These are phyloP conservation scores for Phoenix roebelenii DNA, from an alignment of 176 grass and related monocot species.

Conservation along the genomic window DNA sequence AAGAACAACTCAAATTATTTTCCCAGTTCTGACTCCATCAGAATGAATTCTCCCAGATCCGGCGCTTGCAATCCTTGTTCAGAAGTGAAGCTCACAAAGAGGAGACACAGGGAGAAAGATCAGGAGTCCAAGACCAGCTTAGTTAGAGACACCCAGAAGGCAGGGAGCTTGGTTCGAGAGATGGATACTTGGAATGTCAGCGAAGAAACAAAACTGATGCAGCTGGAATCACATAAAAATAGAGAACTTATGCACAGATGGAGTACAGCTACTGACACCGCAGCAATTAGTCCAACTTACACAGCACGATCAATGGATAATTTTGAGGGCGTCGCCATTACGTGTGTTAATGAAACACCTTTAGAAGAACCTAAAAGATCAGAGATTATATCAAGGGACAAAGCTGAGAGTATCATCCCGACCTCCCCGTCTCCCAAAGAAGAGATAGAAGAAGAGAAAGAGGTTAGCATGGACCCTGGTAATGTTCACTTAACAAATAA, in stretches of 20 bases:
- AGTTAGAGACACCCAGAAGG: neutral
- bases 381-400: neutral
- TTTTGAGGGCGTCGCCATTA: neutral
- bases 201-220: constrained; percentile 18
- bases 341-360: neutral
- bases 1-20: neutral
- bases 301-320: neutral
- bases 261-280: constrained; percentile 4
- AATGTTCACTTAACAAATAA: constrained; percentile 4
- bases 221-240: constrained; percentile 16
- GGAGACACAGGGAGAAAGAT: neutral
- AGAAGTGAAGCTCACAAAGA: constrained; percentile 9
- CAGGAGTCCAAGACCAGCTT: neutral
- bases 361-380: neutral
- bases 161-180: neutral
- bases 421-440: neutral
- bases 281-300: neutral
- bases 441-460: constrained; percentile 61
- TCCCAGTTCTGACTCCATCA: neutral
- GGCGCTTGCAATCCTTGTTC: neutral
- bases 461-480: constrained; percentile 34
- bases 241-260: constrained; percentile 9
- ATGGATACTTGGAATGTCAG: neutral
- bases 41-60: neutral
- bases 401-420: neutral